A percentile compares a stretch with the other conserved stretches of the same genome.
Conservation (phyloP, 768 basidiomycete species). For the Inosperma sp. region DNA sequence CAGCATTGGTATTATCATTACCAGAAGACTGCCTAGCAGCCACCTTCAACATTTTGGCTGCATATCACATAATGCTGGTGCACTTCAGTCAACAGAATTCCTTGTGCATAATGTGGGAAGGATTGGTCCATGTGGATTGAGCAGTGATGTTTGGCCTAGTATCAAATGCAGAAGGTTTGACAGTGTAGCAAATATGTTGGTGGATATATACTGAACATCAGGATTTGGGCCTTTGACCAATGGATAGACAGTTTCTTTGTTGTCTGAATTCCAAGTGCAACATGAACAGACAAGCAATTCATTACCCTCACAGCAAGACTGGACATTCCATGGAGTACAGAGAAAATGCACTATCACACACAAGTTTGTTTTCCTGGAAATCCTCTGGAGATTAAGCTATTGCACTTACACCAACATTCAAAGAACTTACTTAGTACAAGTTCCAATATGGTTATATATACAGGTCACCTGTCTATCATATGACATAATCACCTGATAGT, state of each 20-base stretch:
- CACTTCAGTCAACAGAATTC: slow-evolving; percentile 30
- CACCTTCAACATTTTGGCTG: slow-evolving; percentile 38
- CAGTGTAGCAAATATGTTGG: slow-evolving; percentile 27
- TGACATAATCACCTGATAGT: too few species aligned
- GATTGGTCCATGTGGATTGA: slow-evolving; percentile 30
- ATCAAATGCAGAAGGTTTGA: slow-evolving; percentile 29
- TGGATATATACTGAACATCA: slow-evolving; percentile 21
- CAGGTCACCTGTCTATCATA: too few species aligned
- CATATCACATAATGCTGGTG: slow-evolving; percentile 35
- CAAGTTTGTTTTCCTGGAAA: too few species aligned
- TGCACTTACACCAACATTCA: too few species aligned
- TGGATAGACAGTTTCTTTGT: slow-evolving; percentile 31
- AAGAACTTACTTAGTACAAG: too few species aligned
- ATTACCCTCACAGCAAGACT: slow-evolving; percentile 4
- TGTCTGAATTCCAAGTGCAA: slow-evolving; percentile 20
- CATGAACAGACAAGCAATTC: slow-evolving; percentile 20
- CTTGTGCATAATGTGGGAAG: slow-evolving; percentile 30
- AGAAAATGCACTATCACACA: slow-evolving; percentile 7
- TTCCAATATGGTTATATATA: too few species aligned
- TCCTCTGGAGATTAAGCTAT: too few species aligned
- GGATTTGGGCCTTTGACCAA: slow-evolving; percentile 3
- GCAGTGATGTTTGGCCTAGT: slow-evolving; percentile 28
- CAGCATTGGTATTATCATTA: slow-evolving; percentile 23
- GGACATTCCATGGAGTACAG: slow-evolving; percentile 15
- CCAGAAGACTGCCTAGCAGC: slow-evolving; percentile 33